Evolutionary conservation across 495 filamentous ascomycete species (phyloP).

Genomic region (Penicillium robsamsonii): DNA sequence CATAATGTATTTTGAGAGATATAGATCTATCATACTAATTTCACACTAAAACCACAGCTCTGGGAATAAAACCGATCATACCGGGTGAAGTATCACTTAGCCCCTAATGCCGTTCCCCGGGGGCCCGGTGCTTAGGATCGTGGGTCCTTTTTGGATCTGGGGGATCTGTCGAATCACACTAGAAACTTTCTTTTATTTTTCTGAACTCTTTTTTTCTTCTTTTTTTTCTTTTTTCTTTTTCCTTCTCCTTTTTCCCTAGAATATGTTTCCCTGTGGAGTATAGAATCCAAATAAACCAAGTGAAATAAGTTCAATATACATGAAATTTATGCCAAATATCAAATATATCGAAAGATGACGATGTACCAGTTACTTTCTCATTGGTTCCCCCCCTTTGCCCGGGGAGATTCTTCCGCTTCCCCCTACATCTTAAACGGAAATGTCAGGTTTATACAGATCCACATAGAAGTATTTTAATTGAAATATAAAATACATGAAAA

Average conservation of each 20-base stretch:
- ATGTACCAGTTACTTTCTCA: slow-evolving; percentile 15
- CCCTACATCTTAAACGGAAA: slow-evolving; percentile 15
- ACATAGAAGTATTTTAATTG: slow-evolving; percentile 17
- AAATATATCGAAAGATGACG: neutral
- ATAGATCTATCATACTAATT: slow-evolving; percentile 46
- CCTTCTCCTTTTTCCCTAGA: too few relatives aligned
- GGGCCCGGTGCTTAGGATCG: slow-evolving; percentile 36
- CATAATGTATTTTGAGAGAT: too few relatives aligned
- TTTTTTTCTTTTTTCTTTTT: too few relatives aligned
- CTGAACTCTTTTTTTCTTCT: too few relatives aligned
- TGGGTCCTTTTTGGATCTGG: slow-evolving; percentile 29
- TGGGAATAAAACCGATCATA: slow-evolving; percentile 34
- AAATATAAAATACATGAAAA: slow-evolving; percentile 16
- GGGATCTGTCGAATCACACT: slow-evolving; percentile 22
- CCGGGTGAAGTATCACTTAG: slow-evolving; percentile 26
- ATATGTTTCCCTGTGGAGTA: too few relatives aligned
- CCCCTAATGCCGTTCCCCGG: slow-evolving; percentile 41
- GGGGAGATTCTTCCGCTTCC: slow-evolving; percentile 23
- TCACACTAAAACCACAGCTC: slow-evolving; percentile 42
- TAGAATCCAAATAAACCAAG: too few relatives aligned
- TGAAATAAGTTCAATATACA: too few relatives aligned
- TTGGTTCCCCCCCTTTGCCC: slow-evolving; percentile 34
- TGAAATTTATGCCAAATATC: neutral
- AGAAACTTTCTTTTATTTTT: neutral
- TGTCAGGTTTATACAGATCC: slow-evolving; percentile 17